Base-by-base conservation (phyloP, 2,329 filamentous ascomycete genomes). In the Microdochium trichocladiopsis region DNA sequence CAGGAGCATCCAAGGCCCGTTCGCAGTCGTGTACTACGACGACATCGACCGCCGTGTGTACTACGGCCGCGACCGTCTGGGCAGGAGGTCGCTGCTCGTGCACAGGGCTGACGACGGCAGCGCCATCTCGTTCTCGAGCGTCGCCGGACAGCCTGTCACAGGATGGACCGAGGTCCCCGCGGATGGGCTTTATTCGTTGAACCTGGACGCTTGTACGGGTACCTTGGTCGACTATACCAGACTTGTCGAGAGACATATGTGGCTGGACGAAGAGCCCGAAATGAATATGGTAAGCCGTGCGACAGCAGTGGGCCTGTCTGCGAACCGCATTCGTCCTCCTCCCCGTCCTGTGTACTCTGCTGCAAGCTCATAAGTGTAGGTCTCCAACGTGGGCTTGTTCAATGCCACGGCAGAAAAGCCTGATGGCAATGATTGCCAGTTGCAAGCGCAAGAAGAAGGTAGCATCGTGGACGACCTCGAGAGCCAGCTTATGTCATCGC, bases 1-100 rank as follows among this genome's bases (percentile, higher is more conserved):
- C 41, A 77, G 80, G 51, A 74, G 69, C 37, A 80, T 93, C 24
- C 80, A 85, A 53, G 94, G 94, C 0, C 93, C 94, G 0, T 97
- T 94, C 71, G 89, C 93, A 2, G 94, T 97, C 68, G 80, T 93
- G 5, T 96, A 87, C 67, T 87, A 87, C 61, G 87, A 96, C 71
- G 77, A 75, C 16, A 61, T 66, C 10, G 73, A 78, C 51, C 73
- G 72, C 10, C 78, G 78, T 43, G 58, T 97, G 14, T 95, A 86
- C 68, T 96, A 88, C 66, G 91, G 88, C 6, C 82, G 94, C 57
- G 94, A 99, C 67, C 87, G 88, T 53, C 77, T 99, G 2, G 94
- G 94, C 9, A 80, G 94, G 53, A 82, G 94, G 49, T 97, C 94
- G 14, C 73, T 99, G 33, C 74, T 96, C 45, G 71, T 78, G 18